A percentile compares a stretch with the other conserved stretches of the same genome.
phyloP scores from a whole-genome alignment of 306 rosid species.

The Glycine soja region DNA sequence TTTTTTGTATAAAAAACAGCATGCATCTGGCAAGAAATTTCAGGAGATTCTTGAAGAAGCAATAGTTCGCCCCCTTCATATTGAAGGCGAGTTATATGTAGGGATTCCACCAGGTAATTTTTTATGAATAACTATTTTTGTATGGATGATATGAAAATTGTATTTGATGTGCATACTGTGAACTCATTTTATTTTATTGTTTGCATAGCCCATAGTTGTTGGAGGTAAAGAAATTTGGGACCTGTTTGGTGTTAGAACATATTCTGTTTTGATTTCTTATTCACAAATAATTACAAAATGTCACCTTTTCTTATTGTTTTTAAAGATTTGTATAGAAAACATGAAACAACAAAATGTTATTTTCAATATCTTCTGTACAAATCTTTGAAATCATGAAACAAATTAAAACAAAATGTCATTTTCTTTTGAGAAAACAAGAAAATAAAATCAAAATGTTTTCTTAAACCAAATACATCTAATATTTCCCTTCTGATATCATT shows the following conservation, averaged over 20 bases:
- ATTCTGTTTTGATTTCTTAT: neutral
- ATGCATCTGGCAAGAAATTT: slow-evolving; percentile 87
- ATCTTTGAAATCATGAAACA: neutral
- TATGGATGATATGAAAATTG: neutral
- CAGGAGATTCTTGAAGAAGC: slow-evolving; percentile 96
- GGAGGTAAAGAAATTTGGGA: neutral
- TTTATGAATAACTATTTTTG: slow-evolving; percentile 1
- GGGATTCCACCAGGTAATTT: slow-evolving; percentile 96
- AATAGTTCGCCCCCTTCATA: slow-evolving; percentile 74
- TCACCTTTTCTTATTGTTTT: neutral
- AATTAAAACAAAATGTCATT: neutral
- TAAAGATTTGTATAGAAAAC: neutral
- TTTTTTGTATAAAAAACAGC: slow-evolving; percentile 64
- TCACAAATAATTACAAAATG: neutral
- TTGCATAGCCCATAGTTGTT: neutral
- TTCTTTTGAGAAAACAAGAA: no score
- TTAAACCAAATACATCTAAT: neutral
- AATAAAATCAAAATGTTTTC: neutral
- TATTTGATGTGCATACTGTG: slow-evolving; percentile 1
- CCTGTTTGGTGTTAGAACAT: neutral
- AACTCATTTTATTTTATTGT: slow-evolving; percentile 7
- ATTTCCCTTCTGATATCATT: slow-evolving; percentile 31
- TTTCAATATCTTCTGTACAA: neutral
- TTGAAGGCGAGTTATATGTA: slow-evolving; percentile 91
- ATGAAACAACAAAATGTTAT: neutral